Conservation (phyloP, 1,139 yeast genomes). For the Lodderomyces metapsilosis region DNA sequence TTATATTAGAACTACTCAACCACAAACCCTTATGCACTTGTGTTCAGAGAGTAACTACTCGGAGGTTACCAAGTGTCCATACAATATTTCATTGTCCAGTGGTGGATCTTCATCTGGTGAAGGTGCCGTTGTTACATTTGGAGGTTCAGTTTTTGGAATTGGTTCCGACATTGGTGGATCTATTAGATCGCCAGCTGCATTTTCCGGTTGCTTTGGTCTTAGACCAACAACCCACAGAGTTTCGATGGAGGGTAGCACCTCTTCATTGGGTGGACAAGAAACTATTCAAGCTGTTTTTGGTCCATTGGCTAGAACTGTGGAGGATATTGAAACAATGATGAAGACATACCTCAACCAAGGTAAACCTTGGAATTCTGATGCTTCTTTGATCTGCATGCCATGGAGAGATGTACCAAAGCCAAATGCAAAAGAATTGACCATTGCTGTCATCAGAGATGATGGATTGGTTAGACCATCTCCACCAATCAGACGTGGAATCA, state of each 20-base stretch:
- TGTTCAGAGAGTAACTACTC: constrained; percentile 34
- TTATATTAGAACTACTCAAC: constrained; percentile 34
- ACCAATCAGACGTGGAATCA: constrained; percentile 48
- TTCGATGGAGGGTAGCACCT: constrained; percentile 49
- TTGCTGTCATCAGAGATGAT: constrained; percentile 42
- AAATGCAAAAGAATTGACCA: constrained; percentile 33
- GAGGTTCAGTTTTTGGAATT: constrained; percentile 49
- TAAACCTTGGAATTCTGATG: constrained; percentile 69
- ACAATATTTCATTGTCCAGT: constrained; percentile 29
- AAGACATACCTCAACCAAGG: constrained; percentile 57
- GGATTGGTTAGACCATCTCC: constrained; percentile 47
- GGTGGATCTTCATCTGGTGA: constrained; percentile 43
- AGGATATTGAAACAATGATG: constrained; percentile 64
- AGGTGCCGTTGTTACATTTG: constrained; percentile 33
- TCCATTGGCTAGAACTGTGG: constrained; percentile 59
- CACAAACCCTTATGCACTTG: constrained; percentile 40
- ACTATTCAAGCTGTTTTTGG: constrained; percentile 60
- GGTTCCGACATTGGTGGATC: constrained; percentile 65
- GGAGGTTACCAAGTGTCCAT: constrained; percentile 33
- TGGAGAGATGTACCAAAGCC: constrained; percentile 58
- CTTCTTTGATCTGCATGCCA: constrained; percentile 52
- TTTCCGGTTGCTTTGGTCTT: constrained; percentile 61
- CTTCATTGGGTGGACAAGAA: constrained; percentile 55
- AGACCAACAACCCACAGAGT: constrained; percentile 68
- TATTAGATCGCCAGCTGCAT: constrained; percentile 47